phyloP scores from a whole-genome alignment of 1,284 basidiomycete species.

The Pseudozyma tsukubaensis region DNA sequence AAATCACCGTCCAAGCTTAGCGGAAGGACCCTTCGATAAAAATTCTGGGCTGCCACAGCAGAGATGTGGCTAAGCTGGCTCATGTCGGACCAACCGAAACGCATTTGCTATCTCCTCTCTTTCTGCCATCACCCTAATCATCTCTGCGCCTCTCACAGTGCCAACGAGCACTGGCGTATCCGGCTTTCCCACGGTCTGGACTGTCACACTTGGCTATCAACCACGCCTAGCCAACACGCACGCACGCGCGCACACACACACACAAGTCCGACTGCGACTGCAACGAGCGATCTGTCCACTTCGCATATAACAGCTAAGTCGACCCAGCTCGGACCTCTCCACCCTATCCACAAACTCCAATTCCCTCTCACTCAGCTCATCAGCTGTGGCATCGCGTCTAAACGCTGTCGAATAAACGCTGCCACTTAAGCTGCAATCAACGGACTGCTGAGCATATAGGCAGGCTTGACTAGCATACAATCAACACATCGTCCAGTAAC shows the following conservation, averaged over 20 bases:
- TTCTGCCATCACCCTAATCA: too few relatives aligned
- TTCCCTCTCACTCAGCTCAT: too few relatives aligned
- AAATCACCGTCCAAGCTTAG: background rate
- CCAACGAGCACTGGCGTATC: too few relatives aligned
- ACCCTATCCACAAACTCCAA: background rate
- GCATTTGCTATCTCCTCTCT: background rate
- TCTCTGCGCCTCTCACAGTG: too few relatives aligned
- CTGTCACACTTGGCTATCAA: too few relatives aligned
- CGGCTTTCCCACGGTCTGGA: too few relatives aligned
- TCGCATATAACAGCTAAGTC: background rate
- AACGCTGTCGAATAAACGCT: too few relatives aligned
- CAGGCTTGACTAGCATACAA: background rate
- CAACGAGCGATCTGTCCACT: background rate
- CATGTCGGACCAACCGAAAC: constrained; percentile 6
- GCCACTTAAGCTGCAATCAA: too few relatives aligned
- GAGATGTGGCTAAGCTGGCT: background rate
- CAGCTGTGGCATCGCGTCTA: too few relatives aligned
- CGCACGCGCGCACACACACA: background rate
- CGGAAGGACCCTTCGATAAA: constrained; percentile 8
- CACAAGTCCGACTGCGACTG: background rate
- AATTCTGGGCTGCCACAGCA: constrained; percentile 2
- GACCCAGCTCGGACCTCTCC: background rate
- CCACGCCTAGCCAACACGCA: background rate
- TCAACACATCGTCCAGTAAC: background rate
- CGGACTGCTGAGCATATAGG: too few relatives aligned